A percentile compares a stretch with the other conserved stretches of the same genome.
Conservation (phyloP, 78 protist genomes). For the Dictyostelium citrinum region DNA sequence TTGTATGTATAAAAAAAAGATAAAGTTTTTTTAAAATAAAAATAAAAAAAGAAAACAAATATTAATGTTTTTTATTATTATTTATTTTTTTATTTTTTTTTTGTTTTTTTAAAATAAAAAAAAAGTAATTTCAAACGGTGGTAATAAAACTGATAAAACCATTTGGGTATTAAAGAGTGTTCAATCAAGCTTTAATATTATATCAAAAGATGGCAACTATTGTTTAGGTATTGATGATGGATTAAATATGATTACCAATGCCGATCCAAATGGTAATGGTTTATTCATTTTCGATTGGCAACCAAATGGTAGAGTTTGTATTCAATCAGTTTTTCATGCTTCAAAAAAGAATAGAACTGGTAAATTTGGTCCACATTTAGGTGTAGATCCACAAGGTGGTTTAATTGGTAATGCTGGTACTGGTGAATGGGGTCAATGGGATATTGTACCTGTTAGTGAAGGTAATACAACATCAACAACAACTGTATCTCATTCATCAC, state of each 20-base stretch:
- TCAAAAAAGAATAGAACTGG: constrained; percentile 52
- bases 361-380: constrained; percentile 60
- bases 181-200: background rate
- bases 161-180: constrained; percentile 25
- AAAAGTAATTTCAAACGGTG: constrained; percentile 18
- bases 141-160: constrained; percentile 2
- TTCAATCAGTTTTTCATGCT: background rate
- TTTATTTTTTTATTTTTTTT: background rate
- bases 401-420: constrained; percentile 71
- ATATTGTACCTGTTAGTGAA: background rate
- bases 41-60: background rate
- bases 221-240: constrained; percentile 31
- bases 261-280: constrained; percentile 17
- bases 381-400: constrained; percentile 50
- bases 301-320: constrained; percentile 34
- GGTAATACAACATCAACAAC: background rate
- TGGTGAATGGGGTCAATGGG: constrained; percentile 68
- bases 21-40: background rate
- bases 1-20: background rate
- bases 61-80: background rate
- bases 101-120: background rate
- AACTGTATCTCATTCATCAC: background rate
- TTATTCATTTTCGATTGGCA: constrained; percentile 4
- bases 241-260: background rate
- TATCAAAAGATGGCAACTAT: background rate